Conservation (phyloP, 1,139 yeast genomes). For the Suhomyces anneliseae region DNA sequence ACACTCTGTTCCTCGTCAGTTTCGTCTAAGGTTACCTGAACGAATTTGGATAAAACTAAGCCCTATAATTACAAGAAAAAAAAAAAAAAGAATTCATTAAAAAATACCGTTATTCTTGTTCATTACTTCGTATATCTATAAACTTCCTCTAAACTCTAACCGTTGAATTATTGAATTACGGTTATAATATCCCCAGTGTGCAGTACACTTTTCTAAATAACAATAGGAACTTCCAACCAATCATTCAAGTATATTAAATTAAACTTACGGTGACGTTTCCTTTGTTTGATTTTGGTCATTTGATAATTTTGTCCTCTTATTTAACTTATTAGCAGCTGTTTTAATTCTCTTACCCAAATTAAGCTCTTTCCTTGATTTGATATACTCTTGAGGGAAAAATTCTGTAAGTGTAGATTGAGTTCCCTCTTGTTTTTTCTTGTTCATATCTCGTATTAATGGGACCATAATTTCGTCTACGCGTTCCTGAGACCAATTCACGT, state of each 20-base stretch:
- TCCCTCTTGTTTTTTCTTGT: constrained; percentile 55
- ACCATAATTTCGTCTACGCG: constrained; percentile 80
- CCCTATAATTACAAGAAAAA: too few relatives aligned
- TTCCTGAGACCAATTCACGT: constrained; percentile 80
- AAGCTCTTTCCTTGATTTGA: constrained; percentile 45
- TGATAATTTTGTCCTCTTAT: constrained; percentile 18
- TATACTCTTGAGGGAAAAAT: constrained; percentile 55
- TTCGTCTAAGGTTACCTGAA: too few relatives aligned
- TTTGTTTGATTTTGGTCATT: not conserved
- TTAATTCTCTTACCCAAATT: constrained; percentile 59
- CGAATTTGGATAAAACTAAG: too few relatives aligned
- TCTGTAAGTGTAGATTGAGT: constrained; percentile 58
- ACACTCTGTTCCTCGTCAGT: too few relatives aligned
- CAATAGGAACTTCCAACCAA: too few relatives aligned
- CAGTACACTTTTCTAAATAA: too few relatives aligned
- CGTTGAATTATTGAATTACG: too few relatives aligned
- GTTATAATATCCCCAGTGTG: too few relatives aligned
- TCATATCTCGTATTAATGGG: constrained; percentile 84
- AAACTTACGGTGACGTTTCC: too few relatives aligned
- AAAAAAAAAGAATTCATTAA: too few relatives aligned
- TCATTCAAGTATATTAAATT: too few relatives aligned
- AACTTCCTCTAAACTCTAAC: not conserved
- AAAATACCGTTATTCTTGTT: too few relatives aligned
- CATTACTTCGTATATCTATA: not conserved
- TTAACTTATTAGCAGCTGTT: constrained; percentile 56